Conservation (phyloP, 164 flowering plant genomes). For the Euptelea pleiosperma region DNA sequence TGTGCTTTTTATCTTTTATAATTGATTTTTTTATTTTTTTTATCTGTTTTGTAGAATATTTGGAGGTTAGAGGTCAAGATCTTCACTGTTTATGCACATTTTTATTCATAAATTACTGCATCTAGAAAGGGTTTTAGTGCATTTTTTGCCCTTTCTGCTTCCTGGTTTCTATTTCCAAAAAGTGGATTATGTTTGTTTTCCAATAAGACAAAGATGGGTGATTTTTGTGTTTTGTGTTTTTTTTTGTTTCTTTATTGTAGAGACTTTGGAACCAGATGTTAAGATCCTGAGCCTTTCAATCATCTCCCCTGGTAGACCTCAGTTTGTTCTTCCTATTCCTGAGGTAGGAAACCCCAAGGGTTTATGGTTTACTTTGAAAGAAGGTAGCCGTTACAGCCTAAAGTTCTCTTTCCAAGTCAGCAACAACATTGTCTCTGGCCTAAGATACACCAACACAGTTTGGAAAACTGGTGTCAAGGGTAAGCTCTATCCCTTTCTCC, state of each 20-base stretch:
- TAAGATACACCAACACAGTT: conserved; percentile 50
- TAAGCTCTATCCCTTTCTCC: conserved; percentile 18
- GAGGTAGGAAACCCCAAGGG: conserved; percentile 44
- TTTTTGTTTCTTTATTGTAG: conserved; percentile 24
- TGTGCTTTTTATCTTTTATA: no score
- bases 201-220: background rate
- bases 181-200: conserved; percentile 2
- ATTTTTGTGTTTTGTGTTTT: background rate
- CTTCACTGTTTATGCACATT: no score
- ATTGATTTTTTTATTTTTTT: no score
- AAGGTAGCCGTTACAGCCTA: conserved; percentile 52
- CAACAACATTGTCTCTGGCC: conserved; percentile 46
- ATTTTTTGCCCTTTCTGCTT: conserved; percentile 3
- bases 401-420: conserved; percentile 47
- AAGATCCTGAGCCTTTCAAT: conserved; percentile 45
- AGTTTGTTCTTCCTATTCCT: conserved; percentile 46
- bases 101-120: background rate
- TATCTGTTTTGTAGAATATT: no score
- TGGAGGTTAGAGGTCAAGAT: no score
- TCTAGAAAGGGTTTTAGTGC: background rate
- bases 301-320: conserved; percentile 41
- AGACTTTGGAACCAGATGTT: conserved; percentile 55
- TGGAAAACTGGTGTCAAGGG: conserved; percentile 69
- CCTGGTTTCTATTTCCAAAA: no score
- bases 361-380: conserved; percentile 55